phyloP scores from a whole-genome alignment of 1,139 yeast species.

The Wickerhamiella pararugosa region DNA sequence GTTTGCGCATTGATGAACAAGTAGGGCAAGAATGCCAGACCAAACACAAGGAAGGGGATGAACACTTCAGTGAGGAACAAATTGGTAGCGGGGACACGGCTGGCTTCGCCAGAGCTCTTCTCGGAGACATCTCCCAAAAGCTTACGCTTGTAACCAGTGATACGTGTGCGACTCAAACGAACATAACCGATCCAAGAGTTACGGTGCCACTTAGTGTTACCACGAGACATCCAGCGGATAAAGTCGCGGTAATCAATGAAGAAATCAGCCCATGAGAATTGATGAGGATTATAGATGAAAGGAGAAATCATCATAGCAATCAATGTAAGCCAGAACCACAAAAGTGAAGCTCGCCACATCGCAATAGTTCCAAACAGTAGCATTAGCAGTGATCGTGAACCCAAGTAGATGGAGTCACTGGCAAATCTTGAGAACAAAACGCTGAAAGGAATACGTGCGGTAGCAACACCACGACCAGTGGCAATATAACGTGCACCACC shows the following conservation, averaged over 20 bases:
- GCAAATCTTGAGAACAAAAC: constrained; percentile 94
- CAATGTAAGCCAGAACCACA: constrained; percentile 98
- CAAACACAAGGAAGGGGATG: constrained; percentile 76
- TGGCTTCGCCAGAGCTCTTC: constrained; percentile 85
- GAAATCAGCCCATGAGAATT: constrained; percentile 97
- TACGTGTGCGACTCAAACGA: constrained; percentile 87
- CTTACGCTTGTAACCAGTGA: constrained; percentile 96
- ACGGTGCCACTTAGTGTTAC: constrained; percentile 97
- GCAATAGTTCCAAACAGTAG: constrained; percentile 82
- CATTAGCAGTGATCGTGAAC: constrained; percentile 82
- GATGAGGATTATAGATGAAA: constrained; percentile 94
- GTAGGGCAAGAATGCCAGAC: constrained; percentile 80
- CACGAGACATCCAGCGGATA: constrained; percentile 97
- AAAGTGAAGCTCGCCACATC: constrained; percentile 92
- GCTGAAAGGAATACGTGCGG: constrained; percentile 95
- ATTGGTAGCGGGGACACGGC: constrained; percentile 87
- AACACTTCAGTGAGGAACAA: constrained; percentile 73
- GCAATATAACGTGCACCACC: constrained; percentile 99
- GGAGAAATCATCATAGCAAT: constrained; percentile 88
- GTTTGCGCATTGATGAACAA: constrained; percentile 94
- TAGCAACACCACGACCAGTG: constrained; percentile 98
- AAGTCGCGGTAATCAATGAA: constrained; percentile 97
- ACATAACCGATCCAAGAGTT: constrained; percentile 99
- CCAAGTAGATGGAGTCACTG: constrained; percentile 91
- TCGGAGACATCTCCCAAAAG: constrained; percentile 75